Conservation (phyloP, 495 filamentous ascomycete species). For the Darksidea phi region DNA sequence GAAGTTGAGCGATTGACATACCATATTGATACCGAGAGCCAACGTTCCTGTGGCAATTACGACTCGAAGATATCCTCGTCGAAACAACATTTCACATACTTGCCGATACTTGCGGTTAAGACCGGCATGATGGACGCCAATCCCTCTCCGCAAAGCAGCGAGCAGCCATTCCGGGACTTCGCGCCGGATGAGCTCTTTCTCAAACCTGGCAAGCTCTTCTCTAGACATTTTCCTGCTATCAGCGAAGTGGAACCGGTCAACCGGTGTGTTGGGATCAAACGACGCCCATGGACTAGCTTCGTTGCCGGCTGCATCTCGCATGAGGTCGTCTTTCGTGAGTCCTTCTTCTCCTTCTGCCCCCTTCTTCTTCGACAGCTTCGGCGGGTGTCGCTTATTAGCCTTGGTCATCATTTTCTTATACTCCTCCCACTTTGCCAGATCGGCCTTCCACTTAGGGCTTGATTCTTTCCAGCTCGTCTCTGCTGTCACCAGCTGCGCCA, state of each 20-base stretch:
- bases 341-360: conserved; percentile 46
- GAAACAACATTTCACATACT: conserved; percentile 68
- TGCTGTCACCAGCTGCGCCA: conserved; percentile 50
- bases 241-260: conserved; percentile 64
- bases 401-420: conserved; percentile 49
- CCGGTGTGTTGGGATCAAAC: conserved; percentile 65
- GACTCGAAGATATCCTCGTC: conserved; percentile 69
- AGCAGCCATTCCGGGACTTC: conserved; percentile 52
- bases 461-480: conserved; percentile 58
- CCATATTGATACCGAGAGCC: conserved; percentile 77
- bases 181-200: conserved; percentile 48
- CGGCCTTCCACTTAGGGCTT: conserved; percentile 58
- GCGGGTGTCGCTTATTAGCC: conserved; percentile 36
- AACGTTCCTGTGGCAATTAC: conserved; percentile 76
- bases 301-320: conserved; percentile 53
- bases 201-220: conserved; percentile 54
- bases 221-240: conserved; percentile 53
- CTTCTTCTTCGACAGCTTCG: conserved; percentile 33
- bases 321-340: conserved; percentile 53
- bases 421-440: conserved; percentile 52
- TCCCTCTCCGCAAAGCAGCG: conserved; percentile 58
- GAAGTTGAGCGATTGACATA: background rate
- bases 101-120: conserved; percentile 76
- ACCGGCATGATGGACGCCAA: conserved; percentile 75
- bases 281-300: conserved; percentile 56